Base-by-base conservation (phyloP, 2,329 filamentous ascomycete genomes). In the Penicillium polonicum region DNA sequence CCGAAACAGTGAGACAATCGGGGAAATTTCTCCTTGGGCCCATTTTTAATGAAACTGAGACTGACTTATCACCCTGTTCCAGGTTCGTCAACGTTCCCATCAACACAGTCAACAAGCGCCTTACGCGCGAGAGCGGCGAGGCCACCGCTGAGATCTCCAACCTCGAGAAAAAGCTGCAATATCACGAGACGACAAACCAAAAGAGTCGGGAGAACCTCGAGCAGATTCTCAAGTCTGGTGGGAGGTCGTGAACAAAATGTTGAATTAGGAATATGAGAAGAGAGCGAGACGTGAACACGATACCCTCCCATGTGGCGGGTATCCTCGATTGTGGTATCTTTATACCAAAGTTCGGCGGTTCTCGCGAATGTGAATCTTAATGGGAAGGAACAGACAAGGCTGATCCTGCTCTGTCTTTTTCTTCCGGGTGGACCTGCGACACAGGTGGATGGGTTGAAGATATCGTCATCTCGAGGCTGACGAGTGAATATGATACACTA, bases 181-280 rank as follows among this genome's bases (percentile, higher is more conserved):
- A 97, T 72, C 82, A 97, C 44, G 93, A 97, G 79, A 96, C 91
- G 57, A 97, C 94, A 49, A 89, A 91, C 73, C 92, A 95, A 80
- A 99, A 97, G 71, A 96, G 92, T 76, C 87, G 89, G 67, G 87
- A 92, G 65, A 91, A 96, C 71, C 88, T 97, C 66, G 89, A 96
- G 73, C 89, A 92, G 75, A 93, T 97, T 72, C 83, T 97, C 70
- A 84, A 85, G 71, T 77, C 83, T 51, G 80, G 79, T 21, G 77
- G 78, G 17, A 69, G 65, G 60, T 68, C 72, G 29, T 73, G 65
- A 65, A 29, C 17, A 19, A 17, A 17, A 9, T 31, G 33, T 19
- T 57, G 19, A 19, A 31, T 17, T 39, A 21, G 13, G 19, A 27
- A 33, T 31, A 39, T 41, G 17, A 41, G 52, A 54, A 6, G 33